Percentiles rank a stretch among this genome's conserved stretches.
These are phyloP conservation scores for Barnettozyma botsteinii DNA, from an alignment of 805 yeast genomes.

Conservation along the genomic window DNA sequence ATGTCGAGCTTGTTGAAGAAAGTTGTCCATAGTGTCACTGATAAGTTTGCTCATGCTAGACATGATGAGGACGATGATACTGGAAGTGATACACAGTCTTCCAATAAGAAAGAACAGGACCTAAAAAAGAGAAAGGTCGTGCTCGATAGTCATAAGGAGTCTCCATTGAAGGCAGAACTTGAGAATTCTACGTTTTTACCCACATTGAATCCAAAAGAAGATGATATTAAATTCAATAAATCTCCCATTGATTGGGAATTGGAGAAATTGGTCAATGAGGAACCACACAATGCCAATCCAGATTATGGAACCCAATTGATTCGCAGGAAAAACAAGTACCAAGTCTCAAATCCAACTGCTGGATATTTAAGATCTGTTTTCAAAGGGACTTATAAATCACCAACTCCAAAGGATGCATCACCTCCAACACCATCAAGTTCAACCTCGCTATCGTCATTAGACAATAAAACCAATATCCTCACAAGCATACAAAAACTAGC, in stretches of 20 bases:
- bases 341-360: constrained; percentile 17
- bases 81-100: no score
- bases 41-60: background rate
- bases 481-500: background rate
- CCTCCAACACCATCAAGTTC: constrained; percentile 23
- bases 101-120: constrained; percentile 3
- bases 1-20: background rate
- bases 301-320: constrained; percentile 35
- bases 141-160: background rate
- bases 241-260: constrained; percentile 23
- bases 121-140: constrained; percentile 12
- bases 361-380: constrained; percentile 29
- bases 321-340: constrained; percentile 16
- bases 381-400: constrained; percentile 32
- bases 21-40: background rate
- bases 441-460: constrained; percentile 2
- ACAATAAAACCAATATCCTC: constrained; percentile 5
- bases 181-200: constrained; percentile 12
- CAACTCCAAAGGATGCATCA: constrained; percentile 18
- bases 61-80: background rate
- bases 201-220: constrained; percentile 8
- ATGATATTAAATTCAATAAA: constrained; percentile 16
- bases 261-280: constrained; percentile 1
- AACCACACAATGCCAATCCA: background rate
- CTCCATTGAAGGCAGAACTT: constrained; percentile 11